Evolutionary conservation across 768 basidiomycete species (phyloP).

Genomic region (Leccinum incarnatum): DNA sequence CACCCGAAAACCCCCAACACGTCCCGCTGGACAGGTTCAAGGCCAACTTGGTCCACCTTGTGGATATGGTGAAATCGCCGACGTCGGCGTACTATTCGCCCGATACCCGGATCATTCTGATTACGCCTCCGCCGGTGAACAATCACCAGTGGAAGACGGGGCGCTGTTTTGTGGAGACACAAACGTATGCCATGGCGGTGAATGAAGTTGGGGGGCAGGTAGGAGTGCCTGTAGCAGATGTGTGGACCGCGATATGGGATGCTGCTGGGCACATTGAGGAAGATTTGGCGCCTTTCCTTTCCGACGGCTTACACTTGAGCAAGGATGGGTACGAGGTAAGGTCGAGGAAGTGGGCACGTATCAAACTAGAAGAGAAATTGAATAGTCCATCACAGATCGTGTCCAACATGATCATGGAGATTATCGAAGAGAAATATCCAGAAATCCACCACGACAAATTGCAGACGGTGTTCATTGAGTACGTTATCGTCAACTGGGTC

Average conservation of each 20-base stretch:
- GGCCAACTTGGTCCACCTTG: constrained; percentile 59
- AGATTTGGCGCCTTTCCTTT: constrained; percentile 49
- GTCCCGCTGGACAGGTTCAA: constrained; percentile 68
- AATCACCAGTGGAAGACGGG: constrained; percentile 49
- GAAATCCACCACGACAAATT: constrained; percentile 68
- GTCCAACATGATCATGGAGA: constrained; percentile 57
- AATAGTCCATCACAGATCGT: constrained; percentile 47
- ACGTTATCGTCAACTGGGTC: constrained; percentile 31
- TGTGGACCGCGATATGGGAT: constrained; percentile 74
- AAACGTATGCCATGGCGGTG: constrained; percentile 68
- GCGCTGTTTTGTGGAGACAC: constrained; percentile 60
- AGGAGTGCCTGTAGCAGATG: constrained; percentile 64
- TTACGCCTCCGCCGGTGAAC: constrained; percentile 85
- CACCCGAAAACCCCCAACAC: constrained; percentile 67
- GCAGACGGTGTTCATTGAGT: constrained; percentile 58
- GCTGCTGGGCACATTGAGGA: constrained; percentile 61
- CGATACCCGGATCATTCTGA: constrained; percentile 69
- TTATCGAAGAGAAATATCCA: constrained; percentile 57
- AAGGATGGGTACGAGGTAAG: constrained; percentile 70
- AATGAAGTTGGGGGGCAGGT: constrained; percentile 54
- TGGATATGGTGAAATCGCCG: constrained; percentile 60
- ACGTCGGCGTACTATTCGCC: constrained; percentile 66
- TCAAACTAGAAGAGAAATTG: constrained; percentile 3
- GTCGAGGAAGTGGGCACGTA: constrained; percentile 1
- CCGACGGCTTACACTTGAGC: constrained; percentile 82